Percentiles rank a stretch among this genome's conserved stretches.
phyloP scores from a whole-genome alignment of 192 early-diverging fungal genomes.

The Umbelopsis sp. region DNA sequence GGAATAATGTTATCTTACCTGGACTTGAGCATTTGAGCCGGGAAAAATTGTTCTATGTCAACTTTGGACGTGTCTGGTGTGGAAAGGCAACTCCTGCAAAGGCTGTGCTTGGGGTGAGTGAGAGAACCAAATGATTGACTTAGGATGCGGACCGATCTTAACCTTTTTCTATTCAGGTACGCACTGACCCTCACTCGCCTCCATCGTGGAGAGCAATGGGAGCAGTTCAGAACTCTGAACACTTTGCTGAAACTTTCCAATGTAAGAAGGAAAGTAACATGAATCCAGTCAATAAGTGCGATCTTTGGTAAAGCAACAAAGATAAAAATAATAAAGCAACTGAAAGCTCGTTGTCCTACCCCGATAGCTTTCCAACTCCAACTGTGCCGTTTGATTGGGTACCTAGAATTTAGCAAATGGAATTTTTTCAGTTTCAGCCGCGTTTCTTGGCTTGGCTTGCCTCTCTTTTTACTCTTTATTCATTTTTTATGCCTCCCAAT shows the following conservation, averaged over 20 bases:
- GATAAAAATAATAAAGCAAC: neutral
- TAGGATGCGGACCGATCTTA: no score
- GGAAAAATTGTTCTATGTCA: conserved; percentile 69
- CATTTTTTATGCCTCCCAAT: conserved; percentile 32
- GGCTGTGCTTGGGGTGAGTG: conserved; percentile 52
- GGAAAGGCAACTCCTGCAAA: conserved; percentile 38
- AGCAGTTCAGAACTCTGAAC: conserved; percentile 60
- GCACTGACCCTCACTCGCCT: conserved; percentile 71
- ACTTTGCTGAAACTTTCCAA: conserved; percentile 70
- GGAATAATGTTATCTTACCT: conserved; percentile 37
- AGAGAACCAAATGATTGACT: conserved; percentile 1
- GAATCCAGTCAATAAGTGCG: conserved; percentile 70
- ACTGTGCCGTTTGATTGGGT: conserved; percentile 6
- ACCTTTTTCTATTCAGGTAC: conserved; percentile 34
- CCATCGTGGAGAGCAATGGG: conserved; percentile 70
- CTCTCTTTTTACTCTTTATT: neutral
- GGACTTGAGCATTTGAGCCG: conserved; percentile 55
- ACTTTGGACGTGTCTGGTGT: conserved; percentile 75
- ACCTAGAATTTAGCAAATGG: neutral
- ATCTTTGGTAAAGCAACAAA: conserved; percentile 35
- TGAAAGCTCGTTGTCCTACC: neutral
- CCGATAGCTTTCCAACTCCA: neutral
- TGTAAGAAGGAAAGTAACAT: conserved; percentile 62
- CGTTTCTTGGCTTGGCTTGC: conserved; percentile 1
- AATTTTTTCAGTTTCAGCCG: conserved; percentile 1